Conservation (phyloP, 441 rosid species). For the Brassica balearica region DNA sequence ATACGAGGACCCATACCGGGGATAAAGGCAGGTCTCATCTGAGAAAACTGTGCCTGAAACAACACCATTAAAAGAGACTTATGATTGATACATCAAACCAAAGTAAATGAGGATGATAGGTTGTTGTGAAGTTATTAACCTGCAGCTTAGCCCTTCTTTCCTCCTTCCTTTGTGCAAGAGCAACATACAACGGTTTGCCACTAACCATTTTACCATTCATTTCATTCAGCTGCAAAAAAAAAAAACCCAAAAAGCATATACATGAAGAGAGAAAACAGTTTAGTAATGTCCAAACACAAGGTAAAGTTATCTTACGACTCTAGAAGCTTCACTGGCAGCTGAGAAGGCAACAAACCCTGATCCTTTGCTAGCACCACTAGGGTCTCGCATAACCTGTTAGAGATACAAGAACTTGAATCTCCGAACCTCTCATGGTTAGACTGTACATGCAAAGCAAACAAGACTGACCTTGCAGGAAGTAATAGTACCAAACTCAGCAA, state of each 20-base stretch:
- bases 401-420: background rate
- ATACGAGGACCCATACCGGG: slow-evolving; percentile 65
- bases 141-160: slow-evolving; percentile 74
- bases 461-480: slow-evolving; percentile 62
- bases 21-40: slow-evolving; percentile 61
- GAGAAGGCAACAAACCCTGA: slow-evolving; percentile 75
- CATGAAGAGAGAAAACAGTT: slow-evolving; percentile 4
- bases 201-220: slow-evolving; percentile 79
- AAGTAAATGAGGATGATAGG: background rate
- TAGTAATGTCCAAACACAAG: background rate
- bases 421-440: background rate
- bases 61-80: background rate
- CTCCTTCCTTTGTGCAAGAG: slow-evolving; percentile 70
- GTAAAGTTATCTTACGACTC: slow-evolving; percentile 51
- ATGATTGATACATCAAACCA: background rate
- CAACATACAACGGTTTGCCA: slow-evolving; percentile 81
- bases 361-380: slow-evolving; percentile 65
- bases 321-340: slow-evolving; percentile 65
- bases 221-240: slow-evolving; percentile 53
- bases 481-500: slow-evolving; percentile 56
- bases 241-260: background rate
- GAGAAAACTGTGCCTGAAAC: slow-evolving; percentile 71
- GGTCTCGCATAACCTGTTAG: slow-evolving; percentile 59
- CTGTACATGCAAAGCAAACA: background rate
- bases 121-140: slow-evolving; percentile 46